phyloP scores from a whole-genome alignment of 192 early-diverging fungal genomes.

The Backusella parvicylindrica region DNA sequence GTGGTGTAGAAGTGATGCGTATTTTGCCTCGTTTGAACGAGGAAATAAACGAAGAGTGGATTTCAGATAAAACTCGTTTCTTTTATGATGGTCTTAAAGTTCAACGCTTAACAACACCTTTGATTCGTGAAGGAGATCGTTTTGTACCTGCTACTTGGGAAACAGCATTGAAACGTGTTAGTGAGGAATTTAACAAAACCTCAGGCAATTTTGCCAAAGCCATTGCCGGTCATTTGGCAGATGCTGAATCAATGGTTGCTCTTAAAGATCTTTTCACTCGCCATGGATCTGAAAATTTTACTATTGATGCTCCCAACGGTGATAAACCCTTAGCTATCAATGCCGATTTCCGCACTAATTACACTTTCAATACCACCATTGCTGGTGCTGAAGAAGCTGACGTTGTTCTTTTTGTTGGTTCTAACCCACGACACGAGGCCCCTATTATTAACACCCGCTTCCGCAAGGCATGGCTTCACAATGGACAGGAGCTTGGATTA shows the following conservation, averaged over 20 bases:
- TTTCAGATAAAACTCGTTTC: conserved; percentile 95
- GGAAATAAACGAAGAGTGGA: conserved; percentile 97
- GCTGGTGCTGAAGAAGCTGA: conserved; percentile 95
- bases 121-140: conserved; percentile 76
- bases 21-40: conserved; percentile 94
- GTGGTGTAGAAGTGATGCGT: conserved; percentile 96
- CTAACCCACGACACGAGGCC: conserved; percentile 95
- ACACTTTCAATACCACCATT: conserved; percentile 79
- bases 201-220: conserved; percentile 68
- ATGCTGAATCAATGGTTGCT: conserved; percentile 91
- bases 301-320: conserved; percentile 60
- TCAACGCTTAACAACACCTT: conserved; percentile 90
- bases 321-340: conserved; percentile 44
- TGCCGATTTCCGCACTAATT: conserved; percentile 85
- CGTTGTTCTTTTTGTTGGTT: conserved; percentile 83
- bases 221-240: conserved; percentile 87
- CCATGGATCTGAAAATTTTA: conserved; percentile 79
- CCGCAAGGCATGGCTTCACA: conserved; percentile 87
- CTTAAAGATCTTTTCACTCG: conserved; percentile 93
- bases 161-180: conserved; percentile 75
- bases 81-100: conserved; percentile 92
- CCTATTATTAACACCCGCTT: conserved; percentile 94
- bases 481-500: conserved; percentile 73
- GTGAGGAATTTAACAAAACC: conserved; percentile 56
- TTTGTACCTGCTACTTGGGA: conserved; percentile 85